Base-by-base conservation (phyloP, 2,329 filamentous ascomycete genomes). In the Pyrenochaeta sp. region DNA sequence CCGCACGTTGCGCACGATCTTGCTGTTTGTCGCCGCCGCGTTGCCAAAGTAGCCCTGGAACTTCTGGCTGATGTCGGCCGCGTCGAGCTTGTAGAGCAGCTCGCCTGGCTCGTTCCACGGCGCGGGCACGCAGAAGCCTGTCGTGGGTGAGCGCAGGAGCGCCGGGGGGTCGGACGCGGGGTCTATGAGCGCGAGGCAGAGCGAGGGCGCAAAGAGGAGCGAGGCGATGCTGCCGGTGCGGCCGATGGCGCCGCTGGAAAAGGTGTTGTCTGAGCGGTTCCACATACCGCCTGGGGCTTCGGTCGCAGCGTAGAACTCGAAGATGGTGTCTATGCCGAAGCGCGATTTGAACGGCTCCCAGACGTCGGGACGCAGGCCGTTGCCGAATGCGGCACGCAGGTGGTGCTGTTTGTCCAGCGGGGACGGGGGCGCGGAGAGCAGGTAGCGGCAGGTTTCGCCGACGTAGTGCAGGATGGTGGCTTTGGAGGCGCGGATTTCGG, bases 21-120 rank as follows among this genome's bases (percentile, higher is more conserved):
- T 68, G 17, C 58, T 62, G 6, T 51, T 48, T 2, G 65, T 69
- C 0, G 71, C 71, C 9, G 51, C 54, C 9, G 42, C 31, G 43
- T 73, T 72, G 22, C 61, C 80, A 67, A 82, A 86, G 67, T 91
- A 92, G 3, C 88, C 88, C 17, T 81, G 78, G 66, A 88, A 71
- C 23, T 58, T 61, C n/a, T 36, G 14, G 0, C 75, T 71, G 6
- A 89, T 82, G 36, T 70, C 55, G 5, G 34, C 28, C 1, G 67
- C 48, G 21, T 71, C 67, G 13, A 71, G 58, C 11, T 61, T 63
- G 39, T 57, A 65, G n/a, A 92, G 71, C 3, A 92, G 83, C 69
- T 93, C 88, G 9, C 88, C 88, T 1, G 87, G 85, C 24, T 83
- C 76, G 10, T 83, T 80, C 59, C 84, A 86, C n/a, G 0, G 81